Evolutionary conservation across 106 monocot species (phyloP).

Genomic region (Cymbidium sinense): DNA sequence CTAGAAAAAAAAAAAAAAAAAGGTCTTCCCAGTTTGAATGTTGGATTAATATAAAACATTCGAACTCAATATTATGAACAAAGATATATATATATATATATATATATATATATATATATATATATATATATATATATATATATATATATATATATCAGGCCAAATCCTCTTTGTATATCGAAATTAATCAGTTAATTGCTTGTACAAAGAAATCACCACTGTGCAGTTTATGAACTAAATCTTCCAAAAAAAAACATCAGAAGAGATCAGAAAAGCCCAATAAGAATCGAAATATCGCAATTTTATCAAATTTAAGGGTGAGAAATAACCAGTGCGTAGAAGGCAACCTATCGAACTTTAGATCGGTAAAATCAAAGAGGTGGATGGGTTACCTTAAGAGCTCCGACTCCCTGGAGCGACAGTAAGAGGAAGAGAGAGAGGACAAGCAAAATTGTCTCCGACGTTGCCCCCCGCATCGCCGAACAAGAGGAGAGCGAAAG

Average conservation of each 20-base stretch:
- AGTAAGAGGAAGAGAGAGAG: background rate
- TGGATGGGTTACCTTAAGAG: background rate
- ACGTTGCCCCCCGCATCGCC: background rate
- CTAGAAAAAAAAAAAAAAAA: background rate
- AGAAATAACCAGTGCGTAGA: background rate
- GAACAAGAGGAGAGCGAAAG: background rate
- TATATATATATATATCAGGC: no score
- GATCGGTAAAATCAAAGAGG: background rate
- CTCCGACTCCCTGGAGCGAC: slow-evolving; percentile 2
- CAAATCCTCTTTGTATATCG: background rate
- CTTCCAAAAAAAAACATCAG: background rate
- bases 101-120: no score
- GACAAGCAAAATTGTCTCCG: background rate
- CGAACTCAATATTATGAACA: background rate
- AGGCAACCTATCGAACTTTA: no score
- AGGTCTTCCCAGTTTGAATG: background rate
- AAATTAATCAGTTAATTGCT: background rate
- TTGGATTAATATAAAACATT: background rate
- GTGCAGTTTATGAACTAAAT: background rate
- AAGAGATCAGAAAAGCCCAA: background rate
- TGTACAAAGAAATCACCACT: background rate
- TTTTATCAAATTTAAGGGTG: background rate
- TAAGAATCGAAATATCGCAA: background rate
- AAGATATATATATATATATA: no score
- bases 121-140: no score